Conservation (phyloP, 2,329 filamentous ascomycete species). For the Trichothecium sympodiale region DNA sequence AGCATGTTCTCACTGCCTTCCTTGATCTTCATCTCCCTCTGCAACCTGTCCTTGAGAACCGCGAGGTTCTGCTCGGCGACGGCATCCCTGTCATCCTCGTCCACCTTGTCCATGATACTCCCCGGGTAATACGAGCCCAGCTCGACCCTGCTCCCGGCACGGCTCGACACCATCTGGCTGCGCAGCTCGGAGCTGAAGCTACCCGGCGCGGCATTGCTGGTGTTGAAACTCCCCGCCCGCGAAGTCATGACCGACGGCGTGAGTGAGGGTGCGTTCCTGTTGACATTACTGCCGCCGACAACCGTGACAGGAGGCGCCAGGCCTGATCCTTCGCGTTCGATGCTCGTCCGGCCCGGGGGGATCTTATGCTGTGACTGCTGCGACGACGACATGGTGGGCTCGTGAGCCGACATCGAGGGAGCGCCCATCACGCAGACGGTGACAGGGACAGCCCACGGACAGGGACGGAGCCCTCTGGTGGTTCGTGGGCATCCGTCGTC, state of each 20-base stretch:
- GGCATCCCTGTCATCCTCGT: constrained; percentile 45
- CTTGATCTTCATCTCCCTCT: constrained; percentile 96
- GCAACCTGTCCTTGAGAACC: constrained; percentile 71
- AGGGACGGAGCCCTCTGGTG: constrained; percentile 25
- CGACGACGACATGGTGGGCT: constrained; percentile 23
- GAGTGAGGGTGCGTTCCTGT: constrained; percentile 37
- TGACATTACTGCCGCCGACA: constrained; percentile 7
- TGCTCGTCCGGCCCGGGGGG: constrained; percentile 27
- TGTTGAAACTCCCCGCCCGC: constrained; percentile 46
- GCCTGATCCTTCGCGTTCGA: constrained; percentile 42
- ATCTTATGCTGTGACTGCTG: constrained; percentile 10
- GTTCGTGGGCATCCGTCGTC: constrained; percentile 20
- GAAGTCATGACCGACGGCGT: constrained; percentile 1
- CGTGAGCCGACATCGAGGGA: constrained; percentile 18
- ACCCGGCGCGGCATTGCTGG: constrained; percentile 55
- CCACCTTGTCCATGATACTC: constrained; percentile 42
- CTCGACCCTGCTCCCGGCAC: constrained; percentile 24
- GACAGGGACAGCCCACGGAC: constrained; percentile 21
- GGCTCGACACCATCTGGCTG: constrained; percentile 44
- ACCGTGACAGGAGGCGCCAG: constrained; percentile 33
- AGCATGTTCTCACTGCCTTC: constrained; percentile 96
- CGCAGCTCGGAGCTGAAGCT: constrained; percentile 87
- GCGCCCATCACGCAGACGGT: constrained; percentile 20
- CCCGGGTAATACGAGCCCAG: constrained; percentile 22
- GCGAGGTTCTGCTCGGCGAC: constrained; percentile 64